Evolutionary conservation across 148 eudicot species (phyloP).

Genomic region (Fallopia convolvulus): DNA sequence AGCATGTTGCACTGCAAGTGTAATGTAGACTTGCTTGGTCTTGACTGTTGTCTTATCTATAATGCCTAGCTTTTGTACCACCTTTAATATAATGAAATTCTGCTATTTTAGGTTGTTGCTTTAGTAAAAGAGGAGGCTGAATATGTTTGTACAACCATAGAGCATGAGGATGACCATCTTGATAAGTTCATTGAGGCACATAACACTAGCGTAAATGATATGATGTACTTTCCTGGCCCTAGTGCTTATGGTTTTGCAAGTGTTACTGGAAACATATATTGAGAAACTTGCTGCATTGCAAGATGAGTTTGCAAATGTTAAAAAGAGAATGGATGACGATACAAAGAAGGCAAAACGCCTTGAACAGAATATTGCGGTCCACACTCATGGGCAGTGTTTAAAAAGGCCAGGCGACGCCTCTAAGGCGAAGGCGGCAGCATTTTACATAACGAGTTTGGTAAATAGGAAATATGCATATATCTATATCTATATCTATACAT

Average conservation of each 20-base stretch:
- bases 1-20: conserved; percentile 24
- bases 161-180: conserved; percentile 63
- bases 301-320: conserved; percentile 79
- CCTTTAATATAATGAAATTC: background rate
- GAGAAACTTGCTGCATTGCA: conserved; percentile 87
- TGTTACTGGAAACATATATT: conserved; percentile 59
- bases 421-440: too few relatives aligned
- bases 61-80: background rate
- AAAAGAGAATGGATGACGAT: conserved; percentile 89
- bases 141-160: conserved; percentile 68
- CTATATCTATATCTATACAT: too few relatives aligned
- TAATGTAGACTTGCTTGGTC: background rate
- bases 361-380: conserved; percentile 81
- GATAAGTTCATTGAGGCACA: conserved; percentile 91
- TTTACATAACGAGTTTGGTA: too few relatives aligned
- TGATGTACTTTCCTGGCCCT: conserved; percentile 90
- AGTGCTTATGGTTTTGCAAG: conserved; percentile 76
- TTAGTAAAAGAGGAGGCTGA: conserved; percentile 58
- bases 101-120: conserved; percentile 52
- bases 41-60: background rate
- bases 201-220: conserved; percentile 59
- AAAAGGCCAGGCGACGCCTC: too few relatives aligned
- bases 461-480: too few relatives aligned
- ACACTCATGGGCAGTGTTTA: conserved; percentile 55
- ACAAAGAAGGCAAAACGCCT: conserved; percentile 76